Evolutionary conservation across 352 stramenopile genomes (phyloP).

Genomic region (Globisporangium takayamanum): DNA sequence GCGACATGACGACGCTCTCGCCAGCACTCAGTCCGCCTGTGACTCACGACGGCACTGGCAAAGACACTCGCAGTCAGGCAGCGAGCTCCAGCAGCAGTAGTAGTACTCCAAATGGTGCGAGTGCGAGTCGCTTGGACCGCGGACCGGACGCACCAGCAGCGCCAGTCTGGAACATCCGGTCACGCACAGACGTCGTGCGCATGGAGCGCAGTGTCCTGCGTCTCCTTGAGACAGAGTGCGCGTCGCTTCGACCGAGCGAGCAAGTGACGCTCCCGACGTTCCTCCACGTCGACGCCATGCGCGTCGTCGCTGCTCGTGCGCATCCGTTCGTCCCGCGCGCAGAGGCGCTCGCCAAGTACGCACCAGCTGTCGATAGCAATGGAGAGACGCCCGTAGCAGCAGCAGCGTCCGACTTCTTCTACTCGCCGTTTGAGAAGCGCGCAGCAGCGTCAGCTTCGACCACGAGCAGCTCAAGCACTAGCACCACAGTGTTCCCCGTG

Average conservation of each 20-base stretch:
- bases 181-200: conserved; percentile 44
- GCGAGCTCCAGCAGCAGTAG: background rate
- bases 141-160: background rate
- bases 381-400: background rate
- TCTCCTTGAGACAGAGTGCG: conserved; percentile 53
- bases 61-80: background rate
- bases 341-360: conserved; percentile 30
- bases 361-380: background rate
- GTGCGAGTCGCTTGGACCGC: conserved; percentile 2
- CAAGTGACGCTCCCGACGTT: conserved; percentile 53
- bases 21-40: background rate
- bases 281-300: conserved; percentile 47
- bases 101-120: background rate
- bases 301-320: conserved; percentile 20
- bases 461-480: conserved; percentile 1
- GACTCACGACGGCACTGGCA: background rate
- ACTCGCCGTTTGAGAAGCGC: conserved; percentile 55
- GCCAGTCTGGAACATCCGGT: conserved; percentile 56
- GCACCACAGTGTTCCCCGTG: conserved; percentile 37
- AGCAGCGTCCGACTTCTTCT: conserved; percentile 42
- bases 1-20: conserved; percentile 1
- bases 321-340: conserved; percentile 34
- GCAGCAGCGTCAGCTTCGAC: conserved; percentile 18
- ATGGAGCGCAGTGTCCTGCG: conserved; percentile 43
- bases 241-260: conserved; percentile 37